Base-by-base conservation (phyloP, 176 grass and related monocot species). In the Alloteropsis semialata region DNA sequence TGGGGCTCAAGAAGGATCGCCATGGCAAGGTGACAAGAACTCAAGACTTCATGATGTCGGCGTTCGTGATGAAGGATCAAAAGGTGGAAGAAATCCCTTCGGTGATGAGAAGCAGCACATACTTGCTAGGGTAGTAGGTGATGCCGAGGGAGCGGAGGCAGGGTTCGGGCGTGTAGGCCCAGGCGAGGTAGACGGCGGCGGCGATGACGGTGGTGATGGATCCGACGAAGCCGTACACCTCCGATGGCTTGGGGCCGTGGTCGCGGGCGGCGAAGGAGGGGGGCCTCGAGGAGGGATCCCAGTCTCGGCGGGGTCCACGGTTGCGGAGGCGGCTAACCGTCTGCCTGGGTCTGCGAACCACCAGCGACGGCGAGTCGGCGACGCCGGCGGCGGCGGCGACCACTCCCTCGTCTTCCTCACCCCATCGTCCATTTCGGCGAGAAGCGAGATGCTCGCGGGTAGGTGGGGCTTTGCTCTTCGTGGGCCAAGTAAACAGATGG, bases 121-220 rank as follows among this genome's bases (percentile, higher is more conserved):
- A 97, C 95, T 88, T 94, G 88, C 88, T 94, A 37, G 95, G 95
- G 81, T 93, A 97, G 81, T 94, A 97, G 33, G 92, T 94, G 84
- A 97, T 91, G 79, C 92, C 92, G 5, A 56, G 53, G 53, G 53
- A 24, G 53, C 53, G 22, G 53, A 56, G 53, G 22, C 53, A 56
- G 8, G 53, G 53, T 10, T 56, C 89, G 22, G 94, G 89, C 28
- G 76, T 90, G 84, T 94, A 94, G 6, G 90, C 95, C 92, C 92
- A 94, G 14, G 70, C 90, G 16, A 97, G 51, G 70, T 91, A 94
- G 59, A 98, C 79, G 10, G 82, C 88, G 15, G 88, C 87, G 29
- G 92, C 84, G 18, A 91, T 94, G 63, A 93, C 88, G 25, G 90
- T 27, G 39, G 62, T 65, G 62, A 65, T 65, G 33, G 33, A 65